Evolutionary conservation across 2,329 filamentous ascomycete genomes (phyloP).

Genomic region (Paecilomyces niveus): DNA sequence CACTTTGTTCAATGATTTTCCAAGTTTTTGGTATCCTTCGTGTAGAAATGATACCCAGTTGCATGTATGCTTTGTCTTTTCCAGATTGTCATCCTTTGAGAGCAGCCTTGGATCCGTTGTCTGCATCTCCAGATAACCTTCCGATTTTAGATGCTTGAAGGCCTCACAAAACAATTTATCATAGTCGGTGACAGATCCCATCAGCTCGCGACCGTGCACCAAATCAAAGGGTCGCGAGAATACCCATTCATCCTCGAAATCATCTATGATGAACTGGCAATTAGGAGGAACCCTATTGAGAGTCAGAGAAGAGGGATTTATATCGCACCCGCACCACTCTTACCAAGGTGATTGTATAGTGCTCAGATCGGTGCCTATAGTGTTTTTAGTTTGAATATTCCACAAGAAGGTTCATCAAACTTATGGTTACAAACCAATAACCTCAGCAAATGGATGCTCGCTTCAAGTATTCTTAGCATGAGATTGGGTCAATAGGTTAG

Average conservation of each 20-base stretch:
- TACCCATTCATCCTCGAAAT: slow-evolving; percentile 19
- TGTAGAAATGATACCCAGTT: not conserved
- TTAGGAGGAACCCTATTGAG: slow-evolving; percentile 20
- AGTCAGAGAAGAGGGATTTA: not conserved
- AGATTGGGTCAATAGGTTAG: not conserved
- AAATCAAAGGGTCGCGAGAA: slow-evolving; percentile 18
- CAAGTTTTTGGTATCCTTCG: slow-evolving; percentile 42
- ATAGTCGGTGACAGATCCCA: slow-evolving; percentile 17
- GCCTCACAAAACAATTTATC: slow-evolving; percentile 17
- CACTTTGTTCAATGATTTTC: slow-evolving; percentile 54
- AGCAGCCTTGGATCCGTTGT: not conserved
- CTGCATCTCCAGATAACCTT: slow-evolving; percentile 41
- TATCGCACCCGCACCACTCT: not conserved
- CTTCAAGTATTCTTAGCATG: not conserved
- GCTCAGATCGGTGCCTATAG: slow-evolving; percentile 20
- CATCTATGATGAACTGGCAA: slow-evolving; percentile 20
- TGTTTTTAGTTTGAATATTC: not conserved
- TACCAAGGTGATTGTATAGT: slow-evolving; percentile 21
- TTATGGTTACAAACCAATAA: slow-evolving; percentile 10
- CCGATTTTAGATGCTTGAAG: slow-evolving; percentile 35
- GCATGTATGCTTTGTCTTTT: not conserved
- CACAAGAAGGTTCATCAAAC: not conserved
- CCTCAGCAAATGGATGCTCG: slow-evolving; percentile 16
- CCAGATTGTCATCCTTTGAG: not conserved
- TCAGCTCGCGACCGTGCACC: slow-evolving; percentile 19